phyloP scores from a whole-genome alignment of 2,329 filamentous ascomycete species.

The Xylariaceae sp. region DNA sequence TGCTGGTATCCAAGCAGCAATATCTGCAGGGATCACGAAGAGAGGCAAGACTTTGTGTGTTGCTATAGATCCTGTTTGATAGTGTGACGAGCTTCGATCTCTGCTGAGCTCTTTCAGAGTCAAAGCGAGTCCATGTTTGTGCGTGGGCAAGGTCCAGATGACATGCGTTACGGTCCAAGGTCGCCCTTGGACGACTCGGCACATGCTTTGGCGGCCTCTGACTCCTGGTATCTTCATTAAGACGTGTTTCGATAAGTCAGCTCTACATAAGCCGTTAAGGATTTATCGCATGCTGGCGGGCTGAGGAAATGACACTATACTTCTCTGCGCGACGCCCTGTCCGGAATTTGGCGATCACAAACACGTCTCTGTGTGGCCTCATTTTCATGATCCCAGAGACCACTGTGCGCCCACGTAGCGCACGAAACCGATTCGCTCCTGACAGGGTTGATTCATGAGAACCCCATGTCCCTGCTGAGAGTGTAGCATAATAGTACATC shows the following conservation, averaged over 20 bases:
- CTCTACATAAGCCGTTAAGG: conserved; percentile 62
- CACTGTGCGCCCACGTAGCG: conserved; percentile 46
- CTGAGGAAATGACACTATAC: conserved; percentile 57
- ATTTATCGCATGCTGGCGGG: conserved; percentile 43
- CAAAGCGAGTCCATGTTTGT: conserved; percentile 80
- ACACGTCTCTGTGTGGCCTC: conserved; percentile 58
- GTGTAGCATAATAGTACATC: conserved; percentile 42
- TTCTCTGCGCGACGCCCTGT: conserved; percentile 61
- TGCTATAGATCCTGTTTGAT: neutral
- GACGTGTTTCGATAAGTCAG: conserved; percentile 63
- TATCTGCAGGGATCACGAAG: conserved; percentile 53
- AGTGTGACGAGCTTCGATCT: conserved; percentile 1
- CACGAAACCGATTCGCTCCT: conserved; percentile 72
- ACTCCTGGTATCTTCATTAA: conserved; percentile 18
- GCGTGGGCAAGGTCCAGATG: conserved; percentile 53
- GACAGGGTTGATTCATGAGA: conserved; percentile 46
- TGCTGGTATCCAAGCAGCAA: conserved; percentile 58
- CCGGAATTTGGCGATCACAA: conserved; percentile 70
- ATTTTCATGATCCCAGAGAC: conserved; percentile 36
- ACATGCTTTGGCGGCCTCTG: conserved; percentile 30
- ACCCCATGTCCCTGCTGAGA: conserved; percentile 50
- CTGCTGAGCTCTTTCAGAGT: conserved; percentile 40
- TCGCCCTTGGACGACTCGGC: conserved; percentile 56
- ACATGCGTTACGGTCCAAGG: conserved; percentile 59
- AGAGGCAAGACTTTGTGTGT: conserved; percentile 61